Percentiles rank a stretch among this genome's conserved stretches.
phyloP scores from a whole-genome alignment of 148 eudicot genomes.

The Rhododendron ovatum region DNA sequence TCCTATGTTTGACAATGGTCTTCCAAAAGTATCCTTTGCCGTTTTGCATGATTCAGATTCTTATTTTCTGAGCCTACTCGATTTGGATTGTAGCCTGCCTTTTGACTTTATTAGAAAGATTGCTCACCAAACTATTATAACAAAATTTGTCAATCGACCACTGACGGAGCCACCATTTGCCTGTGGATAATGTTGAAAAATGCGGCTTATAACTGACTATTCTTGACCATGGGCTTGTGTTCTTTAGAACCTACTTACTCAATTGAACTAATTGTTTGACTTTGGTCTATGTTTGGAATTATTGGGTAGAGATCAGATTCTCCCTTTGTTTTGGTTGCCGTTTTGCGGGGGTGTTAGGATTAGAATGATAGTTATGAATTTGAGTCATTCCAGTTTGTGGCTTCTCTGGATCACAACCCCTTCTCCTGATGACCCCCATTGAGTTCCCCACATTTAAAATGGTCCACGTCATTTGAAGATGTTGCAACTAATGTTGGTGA shows the following conservation, averaged over 20 bases:
- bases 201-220: background rate
- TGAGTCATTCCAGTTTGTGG: background rate
- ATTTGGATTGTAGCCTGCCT: background rate
- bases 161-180: background rate
- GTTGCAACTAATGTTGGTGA: background rate
- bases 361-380: background rate
- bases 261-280: background rate
- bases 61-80: conserved; percentile 11
- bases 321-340: background rate
- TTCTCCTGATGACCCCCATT: background rate
- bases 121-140: background rate
- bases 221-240: background rate
- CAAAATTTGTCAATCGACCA: background rate
- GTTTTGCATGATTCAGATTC: background rate
- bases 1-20: background rate
- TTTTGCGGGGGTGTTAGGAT: background rate
- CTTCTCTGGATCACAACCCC: background rate
- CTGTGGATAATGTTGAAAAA: background rate
- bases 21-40: background rate
- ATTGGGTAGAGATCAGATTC: background rate
- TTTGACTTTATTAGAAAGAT: background rate
- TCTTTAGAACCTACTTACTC: background rate
- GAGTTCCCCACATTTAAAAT: background rate
- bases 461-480: background rate
- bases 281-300: background rate